Evolutionary conservation across 2,329 filamentous ascomycete species (phyloP).

Genomic region (Hymenoscyphus scutula): DNA sequence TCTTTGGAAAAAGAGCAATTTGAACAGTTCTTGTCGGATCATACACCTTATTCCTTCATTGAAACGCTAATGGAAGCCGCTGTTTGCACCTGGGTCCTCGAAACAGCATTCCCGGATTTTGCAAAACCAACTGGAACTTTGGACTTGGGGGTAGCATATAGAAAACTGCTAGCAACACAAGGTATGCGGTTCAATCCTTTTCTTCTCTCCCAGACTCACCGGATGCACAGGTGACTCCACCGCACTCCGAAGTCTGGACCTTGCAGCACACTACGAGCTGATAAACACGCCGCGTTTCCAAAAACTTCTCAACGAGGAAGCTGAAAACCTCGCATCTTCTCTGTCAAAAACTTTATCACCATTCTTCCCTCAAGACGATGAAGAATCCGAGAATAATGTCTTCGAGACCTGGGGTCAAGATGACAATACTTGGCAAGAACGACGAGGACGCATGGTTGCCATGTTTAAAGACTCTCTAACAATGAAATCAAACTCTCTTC

Average conservation of each 20-base stretch:
- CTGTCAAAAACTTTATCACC: background rate
- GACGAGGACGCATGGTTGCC: background rate
- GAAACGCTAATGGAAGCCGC: background rate
- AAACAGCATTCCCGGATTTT: background rate
- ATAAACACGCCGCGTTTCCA: background rate
- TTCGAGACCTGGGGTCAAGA: background rate
- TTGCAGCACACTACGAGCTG: background rate
- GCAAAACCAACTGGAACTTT: background rate
- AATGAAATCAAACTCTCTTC: background rate
- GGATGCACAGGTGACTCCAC: background rate
- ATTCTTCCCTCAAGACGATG: background rate
- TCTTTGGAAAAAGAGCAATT: background rate
- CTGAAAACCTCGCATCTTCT: background rate
- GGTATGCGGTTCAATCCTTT: background rate
- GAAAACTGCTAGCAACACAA: background rate
- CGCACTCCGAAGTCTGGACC: background rate
- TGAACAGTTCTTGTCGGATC: background rate
- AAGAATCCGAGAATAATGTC: background rate
- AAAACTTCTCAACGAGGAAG: background rate
- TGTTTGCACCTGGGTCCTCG: constrained; percentile 4
- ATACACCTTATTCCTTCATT: background rate
- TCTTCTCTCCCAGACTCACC: background rate
- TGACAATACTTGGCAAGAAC: background rate
- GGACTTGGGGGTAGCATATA: background rate
- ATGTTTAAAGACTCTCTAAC: background rate